Evolutionary conservation across 768 basidiomycete species (phyloP), one percentile per base, ranked within the genome.

Genomic region (Russula sp.): DNA sequence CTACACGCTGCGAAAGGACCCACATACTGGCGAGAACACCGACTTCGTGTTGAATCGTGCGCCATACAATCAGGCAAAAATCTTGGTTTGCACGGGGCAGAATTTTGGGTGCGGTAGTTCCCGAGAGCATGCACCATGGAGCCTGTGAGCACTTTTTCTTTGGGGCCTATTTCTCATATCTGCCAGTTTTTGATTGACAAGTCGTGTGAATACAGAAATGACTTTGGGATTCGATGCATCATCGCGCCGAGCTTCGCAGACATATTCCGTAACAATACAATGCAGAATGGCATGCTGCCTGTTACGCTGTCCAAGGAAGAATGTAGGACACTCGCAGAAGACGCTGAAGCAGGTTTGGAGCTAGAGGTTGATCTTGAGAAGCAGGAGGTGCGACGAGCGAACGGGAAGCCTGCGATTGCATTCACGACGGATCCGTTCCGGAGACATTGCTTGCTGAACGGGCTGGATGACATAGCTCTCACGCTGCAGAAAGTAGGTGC

Each of bases 381-480:
- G 71, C 75, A 80, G 72, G 79, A 83, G 71, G 77, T 87, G 55
- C 77, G 81, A 42, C 80, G 83, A 60, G 77, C 75, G 22, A 89
- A 88, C 71, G 94, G 88, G 62, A 83, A 91, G 71, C 76, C 83
- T 2, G 73, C 88, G 22, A 86, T 97, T 67, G 62, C 81, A 48
- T 99, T 99, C 78, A 79, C 81, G 44, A 85, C 88, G 55, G 97
- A 99, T 76, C 77, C 88, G 0, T 99, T 98, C 89, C 82, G 95
- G 67, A 80, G 92, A 61, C 92, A 96, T 73, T 95, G 97, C 74
- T 78, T 99, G 74, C 75, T 99, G 76, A 94, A 99, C 71, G 97
- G 97, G 36, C 78, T 98, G 68, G 97, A 99, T 74, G 97, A 98
- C 72, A 96, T 99, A 67, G 94, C 89, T 49, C 79, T 99, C 75